Percentiles rank a stretch among this genome's conserved stretches.
phyloP scores from a whole-genome alignment of 495 filamentous ascomycete genomes.

The Bacidia rubella region DNA sequence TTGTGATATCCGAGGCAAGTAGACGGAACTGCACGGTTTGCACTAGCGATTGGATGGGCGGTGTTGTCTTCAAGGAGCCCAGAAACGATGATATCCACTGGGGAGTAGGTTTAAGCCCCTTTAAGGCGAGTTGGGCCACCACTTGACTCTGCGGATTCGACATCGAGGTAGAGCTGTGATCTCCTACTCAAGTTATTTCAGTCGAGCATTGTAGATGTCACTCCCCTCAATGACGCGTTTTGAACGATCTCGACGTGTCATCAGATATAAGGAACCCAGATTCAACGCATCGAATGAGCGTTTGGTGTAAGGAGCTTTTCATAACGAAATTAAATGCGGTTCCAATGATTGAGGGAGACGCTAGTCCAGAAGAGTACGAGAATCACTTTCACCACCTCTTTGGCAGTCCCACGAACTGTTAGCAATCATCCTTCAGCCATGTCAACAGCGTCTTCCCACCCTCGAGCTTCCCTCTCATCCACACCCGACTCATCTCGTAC shows the following conservation, averaged over 20 bases:
- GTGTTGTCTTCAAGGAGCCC: constrained; percentile 33
- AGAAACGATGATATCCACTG: constrained; percentile 34
- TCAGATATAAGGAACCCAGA: no score
- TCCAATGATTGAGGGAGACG: no score
- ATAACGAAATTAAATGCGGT: no score
- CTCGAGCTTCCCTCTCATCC: constrained; percentile 54
- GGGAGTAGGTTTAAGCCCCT: constrained; percentile 30
- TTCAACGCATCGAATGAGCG: no score
- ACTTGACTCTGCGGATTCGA: constrained; percentile 25
- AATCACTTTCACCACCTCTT: no score
- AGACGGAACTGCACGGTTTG: constrained; percentile 73
- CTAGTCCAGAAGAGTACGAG: no score
- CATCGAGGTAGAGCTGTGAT: constrained; percentile 19
- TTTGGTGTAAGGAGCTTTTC: no score
- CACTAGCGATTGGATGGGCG: constrained; percentile 56
- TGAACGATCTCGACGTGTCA: no score
- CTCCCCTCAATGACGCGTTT: neutral
- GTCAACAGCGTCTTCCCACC: constrained; percentile 66
- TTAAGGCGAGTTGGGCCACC: constrained; percentile 29
- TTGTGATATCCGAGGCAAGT: constrained; percentile 61
- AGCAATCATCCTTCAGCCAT: no score
- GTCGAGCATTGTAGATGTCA: neutral
- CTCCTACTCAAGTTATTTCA: neutral
- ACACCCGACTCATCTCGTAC: constrained; percentile 35
- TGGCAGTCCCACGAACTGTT: no score